Evolutionary conservation across 148 eudicot genomes (phyloP).

Genomic region (Chenopodium album): DNA sequence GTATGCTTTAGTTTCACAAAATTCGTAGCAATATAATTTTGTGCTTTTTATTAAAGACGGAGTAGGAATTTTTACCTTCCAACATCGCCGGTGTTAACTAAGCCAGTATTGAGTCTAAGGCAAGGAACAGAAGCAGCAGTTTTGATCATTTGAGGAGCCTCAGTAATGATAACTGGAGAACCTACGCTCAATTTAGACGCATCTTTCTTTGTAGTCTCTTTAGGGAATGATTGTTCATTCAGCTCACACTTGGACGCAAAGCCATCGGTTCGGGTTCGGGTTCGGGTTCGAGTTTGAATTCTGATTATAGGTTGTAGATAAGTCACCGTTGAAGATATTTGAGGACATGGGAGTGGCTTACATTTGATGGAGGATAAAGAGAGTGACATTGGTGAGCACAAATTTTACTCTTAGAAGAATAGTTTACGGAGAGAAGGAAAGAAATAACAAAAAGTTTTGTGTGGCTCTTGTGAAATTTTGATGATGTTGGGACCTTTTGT

Average conservation of each 20-base stretch:
- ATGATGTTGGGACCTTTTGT: background rate
- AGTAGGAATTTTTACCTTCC: conserved; percentile 45
- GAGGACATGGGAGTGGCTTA: conserved; percentile 21
- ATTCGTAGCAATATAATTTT: too few species aligned
- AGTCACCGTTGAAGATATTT: background rate
- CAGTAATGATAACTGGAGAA: conserved; percentile 63
- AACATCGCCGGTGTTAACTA: conserved; percentile 88
- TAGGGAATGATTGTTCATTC: background rate
- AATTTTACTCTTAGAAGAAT: background rate
- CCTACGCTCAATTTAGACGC: conserved; percentile 55
- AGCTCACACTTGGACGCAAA: conserved; percentile 14
- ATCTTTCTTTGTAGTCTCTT: background rate
- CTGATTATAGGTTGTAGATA: background rate
- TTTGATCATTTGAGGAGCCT: conserved; percentile 75
- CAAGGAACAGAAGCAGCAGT: conserved; percentile 96
- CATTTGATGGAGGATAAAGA: conserved; percentile 25
- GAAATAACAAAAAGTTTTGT: background rate
- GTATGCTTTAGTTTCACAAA: too few species aligned
- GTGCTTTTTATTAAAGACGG: too few species aligned
- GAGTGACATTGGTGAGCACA: conserved; percentile 23
- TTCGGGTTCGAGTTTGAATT: background rate
- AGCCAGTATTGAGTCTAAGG: conserved; percentile 60
- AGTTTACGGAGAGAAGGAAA: background rate
- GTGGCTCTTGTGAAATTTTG: conserved; percentile 13
- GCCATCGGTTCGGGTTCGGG: background rate